Base-by-base conservation (phyloP, 2,329 filamentous ascomycete genomes). In the Knufia petricola region DNA sequence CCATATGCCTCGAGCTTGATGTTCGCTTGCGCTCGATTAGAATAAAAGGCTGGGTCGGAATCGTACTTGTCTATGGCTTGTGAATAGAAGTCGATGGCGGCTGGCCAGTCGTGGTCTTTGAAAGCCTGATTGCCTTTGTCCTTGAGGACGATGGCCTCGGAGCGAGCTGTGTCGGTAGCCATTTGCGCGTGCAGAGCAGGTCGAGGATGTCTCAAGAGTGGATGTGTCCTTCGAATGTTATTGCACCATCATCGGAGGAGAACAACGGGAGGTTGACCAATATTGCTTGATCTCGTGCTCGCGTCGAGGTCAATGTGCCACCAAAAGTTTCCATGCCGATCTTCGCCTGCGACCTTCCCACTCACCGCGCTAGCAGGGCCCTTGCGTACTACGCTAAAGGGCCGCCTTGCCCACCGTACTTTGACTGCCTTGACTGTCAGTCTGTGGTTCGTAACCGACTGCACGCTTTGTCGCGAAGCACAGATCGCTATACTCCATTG, bases 1-100 rank as follows among this genome's bases (percentile, higher is more conserved):
- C 92, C 92, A 64, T 89, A 96, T 17, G 90, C 81, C 68, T 98
- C 92, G 32, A 90, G 82, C 71, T 95, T 96, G 67, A 98, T 90
- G 65, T 98, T 78, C 55, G 87, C 87, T 87, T 95, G 61, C 17
- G 92, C 92, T 65, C 92, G 78, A 70, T 98, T 98, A 60, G 87
- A 88, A 70, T 81, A 96, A 71, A 89, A 96, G 0, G 89, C 85
- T 4, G 89, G 85, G 62, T 96, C 85, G 58, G 84, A 75, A 63
- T 84, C 79, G 68, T 95, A 82, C 58, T 86, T 70, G 52, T 85
- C 82, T 63, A 98, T 96, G 21, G 90, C 90, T 68, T 94, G 78
- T 48, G 80, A 81, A 68, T 98, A 98, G 58, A 82, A 80, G 1
- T 89, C 82, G 55, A 95, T 76, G 6, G 92, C 92, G 2, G 76